These are phyloP conservation scores for Podaxis sp. DNA, from an alignment of 768 basidiomycete genomes.

Conservation along the genomic window DNA sequence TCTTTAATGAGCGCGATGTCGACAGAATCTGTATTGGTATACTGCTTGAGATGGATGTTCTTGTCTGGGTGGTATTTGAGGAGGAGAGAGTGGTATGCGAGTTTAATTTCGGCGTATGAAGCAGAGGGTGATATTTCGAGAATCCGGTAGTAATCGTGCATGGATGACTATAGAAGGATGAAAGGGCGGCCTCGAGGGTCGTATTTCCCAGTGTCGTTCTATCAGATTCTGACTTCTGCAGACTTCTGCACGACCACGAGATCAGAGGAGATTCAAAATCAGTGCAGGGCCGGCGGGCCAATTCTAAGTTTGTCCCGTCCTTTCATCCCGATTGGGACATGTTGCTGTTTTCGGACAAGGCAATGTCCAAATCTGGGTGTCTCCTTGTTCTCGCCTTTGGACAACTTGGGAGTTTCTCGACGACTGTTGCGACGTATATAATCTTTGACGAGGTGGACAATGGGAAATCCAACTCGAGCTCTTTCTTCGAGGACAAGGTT, in stretches of 20 bases:
- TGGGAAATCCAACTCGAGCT: conserved; percentile 11
- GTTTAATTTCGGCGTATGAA: conserved; percentile 56
- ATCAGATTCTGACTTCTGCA: background rate
- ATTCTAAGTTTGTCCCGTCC: conserved; percentile 2
- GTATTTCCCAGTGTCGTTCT: background rate
- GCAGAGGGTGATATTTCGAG: conserved; percentile 54
- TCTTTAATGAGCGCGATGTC: conserved; percentile 64
- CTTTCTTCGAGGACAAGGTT: background rate
- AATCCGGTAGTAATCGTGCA: conserved; percentile 57
- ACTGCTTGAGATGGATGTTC: conserved; percentile 14
- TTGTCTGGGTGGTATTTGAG: conserved; percentile 62
- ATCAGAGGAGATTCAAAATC: background rate
- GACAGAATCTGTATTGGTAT: conserved; percentile 20
- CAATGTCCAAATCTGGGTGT: conserved; percentile 13
- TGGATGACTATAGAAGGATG: background rate
- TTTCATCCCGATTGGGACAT: conserved; percentile 12
- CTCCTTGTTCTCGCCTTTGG: conserved; percentile 17
- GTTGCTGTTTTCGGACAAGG: conserved; percentile 19
- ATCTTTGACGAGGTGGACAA: conserved; percentile 9
- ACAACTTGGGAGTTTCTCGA: background rate
- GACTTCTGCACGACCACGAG: background rate
- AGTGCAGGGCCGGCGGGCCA: background rate
- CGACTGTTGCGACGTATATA: conserved; percentile 13
- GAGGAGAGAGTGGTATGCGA: conserved; percentile 66
- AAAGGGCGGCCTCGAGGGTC: background rate